These are phyloP conservation scores for Picea engelmannii DNA, from an alignment of 83 land plant genomes.

Conservation along the genomic window DNA sequence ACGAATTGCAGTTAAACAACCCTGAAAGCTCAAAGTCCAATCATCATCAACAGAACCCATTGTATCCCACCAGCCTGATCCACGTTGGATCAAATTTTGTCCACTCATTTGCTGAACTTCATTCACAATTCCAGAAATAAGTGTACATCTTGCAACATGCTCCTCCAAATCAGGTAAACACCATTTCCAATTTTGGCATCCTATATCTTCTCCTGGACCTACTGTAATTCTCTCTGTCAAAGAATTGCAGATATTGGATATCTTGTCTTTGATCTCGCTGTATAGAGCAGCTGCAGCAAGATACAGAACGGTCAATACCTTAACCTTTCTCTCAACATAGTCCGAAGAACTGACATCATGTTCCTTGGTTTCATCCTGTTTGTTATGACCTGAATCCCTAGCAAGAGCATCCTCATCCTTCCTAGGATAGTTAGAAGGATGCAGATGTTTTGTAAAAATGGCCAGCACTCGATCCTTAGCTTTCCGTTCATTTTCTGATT, in stretches of 20 bases:
- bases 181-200: conserved; percentile 27
- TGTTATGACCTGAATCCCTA: conserved; percentile 8
- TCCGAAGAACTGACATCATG: conserved; percentile 21
- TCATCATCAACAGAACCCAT: conserved; percentile 23
- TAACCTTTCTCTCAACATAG: conserved; percentile 54
- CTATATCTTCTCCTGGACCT: conserved; percentile 16
- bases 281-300: conserved; percentile 52
- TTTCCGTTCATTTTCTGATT: conserved; percentile 69
- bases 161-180: conserved; percentile 65
- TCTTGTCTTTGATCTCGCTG: conserved; percentile 45
- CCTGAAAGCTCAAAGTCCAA: conserved; percentile 62
- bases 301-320: conserved; percentile 43
- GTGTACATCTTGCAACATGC: conserved; percentile 72
- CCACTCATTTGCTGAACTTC: conserved; percentile 55
- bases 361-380: conserved; percentile 36
- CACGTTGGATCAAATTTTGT: conserved; percentile 11
- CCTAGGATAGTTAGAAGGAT: conserved; percentile 37
- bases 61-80: conserved; percentile 23
- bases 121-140: conserved; percentile 54
- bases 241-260: conserved; percentile 28
- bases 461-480: conserved; percentile 73
- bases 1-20: conserved; percentile 44
- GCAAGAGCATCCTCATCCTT: conserved; percentile 34
- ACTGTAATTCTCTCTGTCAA: conserved; percentile 5
- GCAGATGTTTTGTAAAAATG: conserved; percentile 60